Percentiles rank a stretch among this genome's conserved stretches.
Conservation (phyloP, 768 basidiomycete genomes). For the Astraeus odoratus region DNA sequence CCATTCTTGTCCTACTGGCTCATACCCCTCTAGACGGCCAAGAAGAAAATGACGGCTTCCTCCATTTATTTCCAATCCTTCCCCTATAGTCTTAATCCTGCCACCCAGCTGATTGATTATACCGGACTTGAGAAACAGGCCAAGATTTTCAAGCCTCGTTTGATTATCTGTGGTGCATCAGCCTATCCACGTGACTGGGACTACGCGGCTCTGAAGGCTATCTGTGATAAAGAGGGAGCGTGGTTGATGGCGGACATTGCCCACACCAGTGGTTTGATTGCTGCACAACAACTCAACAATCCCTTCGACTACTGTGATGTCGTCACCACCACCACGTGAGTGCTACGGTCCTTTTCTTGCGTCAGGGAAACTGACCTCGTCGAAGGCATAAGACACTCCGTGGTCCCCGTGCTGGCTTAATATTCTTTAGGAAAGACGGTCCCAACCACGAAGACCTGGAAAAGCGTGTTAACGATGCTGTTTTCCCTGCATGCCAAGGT, state of each 20-base stretch:
- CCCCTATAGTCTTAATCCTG: conserved; percentile 80
- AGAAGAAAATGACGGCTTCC: conserved; percentile 99
- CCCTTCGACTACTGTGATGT: conserved; percentile 97
- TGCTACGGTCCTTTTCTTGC: conserved; percentile 4
- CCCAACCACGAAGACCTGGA: conserved; percentile 80
- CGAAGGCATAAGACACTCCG: conserved; percentile 94
- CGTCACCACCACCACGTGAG: conserved; percentile 93
- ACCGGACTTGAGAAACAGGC: conserved; percentile 73
- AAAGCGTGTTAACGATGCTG: conserved; percentile 95
- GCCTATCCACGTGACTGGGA: conserved; percentile 99
- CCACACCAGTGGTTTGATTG: conserved; percentile 92
- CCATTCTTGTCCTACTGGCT: background rate
- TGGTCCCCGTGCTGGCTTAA: conserved; percentile 93
- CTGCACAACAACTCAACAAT: conserved; percentile 81
- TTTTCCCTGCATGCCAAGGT: conserved; percentile 99
- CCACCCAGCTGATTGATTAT: conserved; percentile 89
- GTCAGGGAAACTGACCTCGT: background rate
- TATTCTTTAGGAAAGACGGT: conserved; percentile 96
- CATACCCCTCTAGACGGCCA: conserved; percentile 61
- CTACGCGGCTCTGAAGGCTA: conserved; percentile 75
- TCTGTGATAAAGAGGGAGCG: conserved; percentile 81
- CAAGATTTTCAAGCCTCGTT: conserved; percentile 89
- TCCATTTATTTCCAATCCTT: conserved; percentile 99
- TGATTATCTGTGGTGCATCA: conserved; percentile 96
- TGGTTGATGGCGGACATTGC: conserved; percentile 97